These are phyloP conservation scores for Allium sativum DNA, from an alignment of 106 monocot genomes.

Conservation along the genomic window DNA sequence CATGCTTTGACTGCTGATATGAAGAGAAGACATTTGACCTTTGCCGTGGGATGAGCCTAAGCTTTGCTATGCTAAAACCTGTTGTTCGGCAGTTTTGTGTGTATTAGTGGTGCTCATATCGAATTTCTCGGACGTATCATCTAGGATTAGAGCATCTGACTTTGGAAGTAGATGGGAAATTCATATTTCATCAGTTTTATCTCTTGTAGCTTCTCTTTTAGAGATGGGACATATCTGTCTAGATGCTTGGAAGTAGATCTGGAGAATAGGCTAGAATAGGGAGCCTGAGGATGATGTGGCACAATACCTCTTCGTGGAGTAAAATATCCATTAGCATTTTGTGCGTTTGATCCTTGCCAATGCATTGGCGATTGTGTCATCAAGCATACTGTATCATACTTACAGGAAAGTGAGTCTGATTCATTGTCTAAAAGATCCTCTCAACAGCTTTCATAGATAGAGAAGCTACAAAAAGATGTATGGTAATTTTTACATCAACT, in stretches of 20 bases:
- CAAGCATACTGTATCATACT: no score
- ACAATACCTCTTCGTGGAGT: slow-evolving; percentile 25
- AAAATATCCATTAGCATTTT: slow-evolving; percentile 13
- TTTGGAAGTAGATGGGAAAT: slow-evolving; percentile 13
- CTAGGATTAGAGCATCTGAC: neutral
- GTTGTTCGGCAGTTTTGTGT: slow-evolving; percentile 1
- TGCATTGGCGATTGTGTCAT: slow-evolving; percentile 18
- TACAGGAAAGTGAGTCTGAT: no score
- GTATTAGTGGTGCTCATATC: neutral
- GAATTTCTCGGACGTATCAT: slow-evolving; percentile 4
- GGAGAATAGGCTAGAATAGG: slow-evolving; percentile 18
- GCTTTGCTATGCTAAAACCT: neutral
- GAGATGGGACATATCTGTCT: slow-evolving; percentile 34
- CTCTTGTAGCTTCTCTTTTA: slow-evolving; percentile 23
- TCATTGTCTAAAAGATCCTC: no score
- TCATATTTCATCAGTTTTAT: slow-evolving; percentile 10
- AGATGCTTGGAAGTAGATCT: slow-evolving; percentile 40
- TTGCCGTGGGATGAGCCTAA: slow-evolving; percentile 1
- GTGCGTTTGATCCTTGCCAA: slow-evolving; percentile 33
- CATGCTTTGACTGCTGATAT: no score
- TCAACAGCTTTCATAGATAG: no score
- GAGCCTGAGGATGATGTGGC: slow-evolving; percentile 3
- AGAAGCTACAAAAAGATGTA: no score
- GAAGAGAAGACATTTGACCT: neutral
- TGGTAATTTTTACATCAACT: no score